These are phyloP conservation scores for Lipomyces sp. DNA, from an alignment of 805 yeast species.

Conservation along the genomic window DNA sequence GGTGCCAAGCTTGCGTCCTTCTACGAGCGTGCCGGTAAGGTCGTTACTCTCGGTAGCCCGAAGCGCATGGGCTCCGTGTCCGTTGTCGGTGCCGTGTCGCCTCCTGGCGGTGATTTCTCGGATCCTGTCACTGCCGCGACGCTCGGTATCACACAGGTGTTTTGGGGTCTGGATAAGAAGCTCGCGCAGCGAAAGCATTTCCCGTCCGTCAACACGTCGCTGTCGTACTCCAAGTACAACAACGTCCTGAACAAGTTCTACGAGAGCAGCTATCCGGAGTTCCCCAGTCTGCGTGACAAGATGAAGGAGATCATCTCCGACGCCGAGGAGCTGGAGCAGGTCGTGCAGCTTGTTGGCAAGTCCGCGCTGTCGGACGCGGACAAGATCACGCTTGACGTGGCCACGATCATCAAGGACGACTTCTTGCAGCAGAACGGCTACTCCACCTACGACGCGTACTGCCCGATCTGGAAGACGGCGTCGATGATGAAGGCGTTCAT, in stretches of 20 bases:
- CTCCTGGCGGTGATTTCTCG: conserved; percentile 99
- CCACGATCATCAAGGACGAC: conserved; percentile 90
- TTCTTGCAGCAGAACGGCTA: conserved; percentile 99
- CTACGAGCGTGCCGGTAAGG: conserved; percentile 99
- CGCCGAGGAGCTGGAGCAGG: conserved; percentile 98
- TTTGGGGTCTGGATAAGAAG: conserved; percentile 99
- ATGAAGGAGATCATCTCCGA: conserved; percentile 91
- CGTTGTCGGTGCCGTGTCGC: conserved; percentile 99
- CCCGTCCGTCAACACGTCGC: conserved; percentile 96
- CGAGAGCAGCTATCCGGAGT: conserved; percentile 82
- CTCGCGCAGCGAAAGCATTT: conserved; percentile 99
- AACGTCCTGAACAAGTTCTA: conserved; percentile 81
- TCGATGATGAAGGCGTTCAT: conserved; percentile 97
- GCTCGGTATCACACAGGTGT: conserved; percentile 98
- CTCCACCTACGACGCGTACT: conserved; percentile 96
- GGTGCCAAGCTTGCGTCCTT: conserved; percentile 99
- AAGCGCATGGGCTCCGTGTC: conserved; percentile 96
- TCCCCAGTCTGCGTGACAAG: conserved; percentile 83
- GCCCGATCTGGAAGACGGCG: conserved; percentile 98
- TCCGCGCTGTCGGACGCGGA: conserved; percentile 95
- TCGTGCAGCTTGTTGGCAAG: conserved; percentile 98
- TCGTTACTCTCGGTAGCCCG: conserved; percentile 92
- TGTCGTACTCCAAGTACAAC: conserved; percentile 95
- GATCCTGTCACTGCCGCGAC: conserved; percentile 99
- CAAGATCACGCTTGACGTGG: conserved; percentile 92